Base-by-base conservation (phyloP, 2,329 filamentous ascomycete genomes). In the Fusarium sp. region DNA sequence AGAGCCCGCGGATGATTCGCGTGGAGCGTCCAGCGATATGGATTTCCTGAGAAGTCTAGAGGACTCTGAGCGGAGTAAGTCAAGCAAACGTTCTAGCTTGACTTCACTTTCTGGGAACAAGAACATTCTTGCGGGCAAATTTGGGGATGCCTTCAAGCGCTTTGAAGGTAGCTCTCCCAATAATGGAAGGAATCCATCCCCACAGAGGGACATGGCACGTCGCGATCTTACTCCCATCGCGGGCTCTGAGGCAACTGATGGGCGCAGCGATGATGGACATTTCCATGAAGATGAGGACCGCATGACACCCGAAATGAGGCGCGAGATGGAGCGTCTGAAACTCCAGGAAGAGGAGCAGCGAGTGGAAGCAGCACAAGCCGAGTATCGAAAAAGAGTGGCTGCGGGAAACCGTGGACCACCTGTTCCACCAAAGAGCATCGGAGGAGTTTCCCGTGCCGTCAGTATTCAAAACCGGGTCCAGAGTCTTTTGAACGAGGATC, bases 381-480 rank as follows among this genome's bases (percentile, higher is more conserved):
- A 97, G 79, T 97, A 98, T 78, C 89, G 92, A 34, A 89, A 90
- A 72, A 89, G 92, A 22, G 82, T 97, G 39, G 88, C 91, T 21
- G 84, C 83, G 43, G 80, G 82, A 26, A 76, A 79, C 10, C 70
- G 77, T 19, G 73, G 76, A 43, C 77, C 80, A 8, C 78, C 77
- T 19, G 82, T 81, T 17, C 80, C 80, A 57, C 88, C 85, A 57
- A 88, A 84, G 78, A 86, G 81, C 74, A 86, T 86, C 75, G 88
- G 84, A n/a, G 84, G 85, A 47, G 80, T 87, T 5, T 88, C 88
- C 15, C 85, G 90, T 42, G 94, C 94, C 19, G 88, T 90, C n/a
- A 92, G 91, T 26, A 99, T 99, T 73, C 94, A 98, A 77, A 94
- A 93, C 76, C 91, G 95, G 68, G 93, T 99, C 56, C 93, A 97